A percentile compares a stretch with the other conserved stretches of the same genome.
Evolutionary conservation across 176 grass and related monocot genomes (phyloP).

Genomic region (Rhynchospora tenuis): DNA sequence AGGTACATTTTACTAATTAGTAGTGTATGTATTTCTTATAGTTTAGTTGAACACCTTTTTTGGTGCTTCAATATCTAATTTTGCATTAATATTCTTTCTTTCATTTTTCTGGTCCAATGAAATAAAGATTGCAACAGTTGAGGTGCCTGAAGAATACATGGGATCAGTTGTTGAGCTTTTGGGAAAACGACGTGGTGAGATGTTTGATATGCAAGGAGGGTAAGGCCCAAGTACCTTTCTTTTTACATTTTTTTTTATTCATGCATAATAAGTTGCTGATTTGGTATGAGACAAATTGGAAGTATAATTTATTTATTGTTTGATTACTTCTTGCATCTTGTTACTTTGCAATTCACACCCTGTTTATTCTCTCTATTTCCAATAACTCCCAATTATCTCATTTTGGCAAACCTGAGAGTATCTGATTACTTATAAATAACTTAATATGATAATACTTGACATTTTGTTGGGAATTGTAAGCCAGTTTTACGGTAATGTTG

Average conservation of each 20-base stretch:
- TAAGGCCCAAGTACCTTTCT: neutral
- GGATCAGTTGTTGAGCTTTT: slow-evolving; percentile 90
- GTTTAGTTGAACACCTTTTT: neutral
- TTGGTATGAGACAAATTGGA: neutral
- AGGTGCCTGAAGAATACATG: slow-evolving; percentile 86
- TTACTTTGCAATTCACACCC: neutral
- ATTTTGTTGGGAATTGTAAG: neutral
- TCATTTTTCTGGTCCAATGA: slow-evolving; percentile 26
- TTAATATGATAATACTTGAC: neutral
- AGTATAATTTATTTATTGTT: neutral
- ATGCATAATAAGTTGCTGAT: neutral
- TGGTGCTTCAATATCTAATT: slow-evolving; percentile 27
- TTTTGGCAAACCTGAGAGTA: neutral
- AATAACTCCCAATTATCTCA: neutral
- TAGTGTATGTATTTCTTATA: neutral
- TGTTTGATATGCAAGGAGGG: slow-evolving; percentile 96
- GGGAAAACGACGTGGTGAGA: slow-evolving; percentile 85
- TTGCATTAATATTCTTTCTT: slow-evolving; percentile 18
- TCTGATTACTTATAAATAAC: neutral
- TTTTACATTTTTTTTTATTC: slow-evolving; percentile 13
- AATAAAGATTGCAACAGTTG: slow-evolving; percentile 84
- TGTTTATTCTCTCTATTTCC: neutral
- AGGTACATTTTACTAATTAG: slow-evolving; percentile 39
- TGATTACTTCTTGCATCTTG: neutral
- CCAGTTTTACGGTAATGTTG: neutral